A percentile compares a stretch with the other conserved stretches of the same genome.
phyloP scores from a whole-genome alignment of 176 grass and related monocot genomes.

The Urochloa ruziziensis region DNA sequence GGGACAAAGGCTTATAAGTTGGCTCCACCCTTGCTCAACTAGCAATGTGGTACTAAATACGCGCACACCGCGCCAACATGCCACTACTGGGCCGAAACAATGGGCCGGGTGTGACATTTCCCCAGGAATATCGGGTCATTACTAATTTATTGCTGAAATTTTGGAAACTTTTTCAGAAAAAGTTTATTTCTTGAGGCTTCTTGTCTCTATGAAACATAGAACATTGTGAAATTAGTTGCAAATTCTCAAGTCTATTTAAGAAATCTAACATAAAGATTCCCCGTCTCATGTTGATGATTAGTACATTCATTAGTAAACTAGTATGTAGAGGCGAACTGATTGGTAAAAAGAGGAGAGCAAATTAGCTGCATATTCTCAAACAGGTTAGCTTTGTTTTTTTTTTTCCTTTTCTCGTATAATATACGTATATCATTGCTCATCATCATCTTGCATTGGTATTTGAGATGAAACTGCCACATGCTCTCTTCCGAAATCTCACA shows the following conservation, averaged over 20 bases:
- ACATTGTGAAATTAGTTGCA: too few species aligned
- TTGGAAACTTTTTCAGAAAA: background rate
- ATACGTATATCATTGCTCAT: slow-evolving; percentile 1
- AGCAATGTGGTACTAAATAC: too few species aligned
- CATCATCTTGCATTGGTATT: background rate
- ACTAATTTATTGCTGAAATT: background rate
- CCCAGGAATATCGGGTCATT: background rate
- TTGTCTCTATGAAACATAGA: background rate
- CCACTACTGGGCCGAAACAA: too few species aligned
- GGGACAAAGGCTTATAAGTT: too few species aligned
- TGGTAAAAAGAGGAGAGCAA: background rate
- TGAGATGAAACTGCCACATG: background rate
- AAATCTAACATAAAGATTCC: too few species aligned
- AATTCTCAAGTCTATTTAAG: too few species aligned
- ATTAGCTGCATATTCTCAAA: background rate
- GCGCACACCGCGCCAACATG: too few species aligned
- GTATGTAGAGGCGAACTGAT: background rate
- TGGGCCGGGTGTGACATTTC: too few species aligned
- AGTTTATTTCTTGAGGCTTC: background rate
- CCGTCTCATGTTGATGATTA: background rate
- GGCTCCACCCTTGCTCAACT: too few species aligned
- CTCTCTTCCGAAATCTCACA: background rate
- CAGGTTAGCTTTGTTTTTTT: background rate
- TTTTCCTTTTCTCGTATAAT: background rate
- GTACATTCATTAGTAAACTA: background rate